Evolutionary conservation across 1,284 basidiomycete species (phyloP).

Genomic region (Cryptococcus sp.): DNA sequence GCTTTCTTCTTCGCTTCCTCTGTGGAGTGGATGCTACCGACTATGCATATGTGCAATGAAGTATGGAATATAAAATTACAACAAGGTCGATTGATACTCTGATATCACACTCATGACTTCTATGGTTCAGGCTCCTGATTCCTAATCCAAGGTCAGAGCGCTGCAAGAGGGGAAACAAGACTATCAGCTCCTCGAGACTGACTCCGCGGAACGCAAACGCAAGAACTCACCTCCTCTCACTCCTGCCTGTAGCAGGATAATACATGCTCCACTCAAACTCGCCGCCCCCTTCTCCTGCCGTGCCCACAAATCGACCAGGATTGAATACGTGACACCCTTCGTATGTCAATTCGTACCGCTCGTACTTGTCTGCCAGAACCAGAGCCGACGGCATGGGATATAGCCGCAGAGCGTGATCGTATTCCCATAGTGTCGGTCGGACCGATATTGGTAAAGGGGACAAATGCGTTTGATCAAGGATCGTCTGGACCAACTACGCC

Average conservation of each 20-base stretch:
- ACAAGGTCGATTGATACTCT: background rate
- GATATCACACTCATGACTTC: background rate
- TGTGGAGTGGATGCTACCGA: background rate
- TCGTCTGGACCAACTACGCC: conserved; percentile 81
- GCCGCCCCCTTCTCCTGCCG: conserved; percentile 37
- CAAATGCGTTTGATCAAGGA: conserved; percentile 89
- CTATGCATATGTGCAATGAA: conserved; percentile 1
- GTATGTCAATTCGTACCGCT: conserved; percentile 94
- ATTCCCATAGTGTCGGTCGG: conserved; percentile 86
- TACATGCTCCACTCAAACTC: conserved; percentile 84
- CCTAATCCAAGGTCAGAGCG: conserved; percentile 36
- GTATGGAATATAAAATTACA: background rate
- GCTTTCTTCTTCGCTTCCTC: background rate
- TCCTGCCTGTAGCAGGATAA: conserved; percentile 61
- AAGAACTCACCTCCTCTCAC: conserved; percentile 45
- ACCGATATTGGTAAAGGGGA: conserved; percentile 79
- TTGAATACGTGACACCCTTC: conserved; percentile 99
- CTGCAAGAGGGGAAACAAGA: conserved; percentile 7
- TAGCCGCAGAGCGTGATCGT: conserved; percentile 86
- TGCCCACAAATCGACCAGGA: conserved; percentile 78
- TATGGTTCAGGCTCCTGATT: background rate
- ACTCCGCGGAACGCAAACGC: background rate
- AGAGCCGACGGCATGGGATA: conserved; percentile 94
- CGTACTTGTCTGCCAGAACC: conserved; percentile 95
- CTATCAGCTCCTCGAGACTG: conserved; percentile 2